Conservation (phyloP, 257 asterid species). For the Parsonsia alboflavescens region DNA sequence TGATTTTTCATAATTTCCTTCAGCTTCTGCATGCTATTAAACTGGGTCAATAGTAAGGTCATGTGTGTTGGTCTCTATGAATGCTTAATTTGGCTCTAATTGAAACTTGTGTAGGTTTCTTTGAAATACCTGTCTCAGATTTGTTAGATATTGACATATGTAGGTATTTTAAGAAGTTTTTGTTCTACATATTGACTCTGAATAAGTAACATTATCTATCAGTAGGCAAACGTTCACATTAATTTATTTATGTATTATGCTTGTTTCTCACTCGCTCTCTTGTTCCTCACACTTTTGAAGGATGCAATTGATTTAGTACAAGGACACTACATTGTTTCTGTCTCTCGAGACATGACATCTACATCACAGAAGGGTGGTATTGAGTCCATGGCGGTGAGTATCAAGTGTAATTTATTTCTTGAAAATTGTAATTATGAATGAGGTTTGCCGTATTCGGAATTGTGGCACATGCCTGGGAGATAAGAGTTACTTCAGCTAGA, state of each 20-base stretch:
- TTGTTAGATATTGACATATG: too few species aligned
- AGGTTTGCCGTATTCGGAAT: neutral
- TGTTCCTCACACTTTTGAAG: constrained; percentile 36
- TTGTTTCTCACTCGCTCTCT: neutral
- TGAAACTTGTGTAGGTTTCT: neutral
- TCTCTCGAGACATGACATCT: constrained; percentile 64
- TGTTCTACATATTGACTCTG: neutral
- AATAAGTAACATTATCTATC: neutral
- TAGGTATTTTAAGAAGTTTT: neutral
- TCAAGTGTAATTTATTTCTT: neutral
- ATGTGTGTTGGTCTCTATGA: neutral
- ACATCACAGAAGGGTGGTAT: constrained; percentile 48
- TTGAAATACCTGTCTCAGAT: too few species aligned
- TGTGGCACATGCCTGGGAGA: neutral
- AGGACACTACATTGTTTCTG: constrained; percentile 70
- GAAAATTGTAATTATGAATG: neutral
- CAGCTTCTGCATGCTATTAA: neutral
- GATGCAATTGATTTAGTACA: constrained; percentile 79
- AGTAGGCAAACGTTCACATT: neutral
- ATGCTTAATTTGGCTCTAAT: neutral
- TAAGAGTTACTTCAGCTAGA: neutral
- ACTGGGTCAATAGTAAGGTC: neutral
- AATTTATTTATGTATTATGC: neutral
- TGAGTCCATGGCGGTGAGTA: constrained; percentile 69
- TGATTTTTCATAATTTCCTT: neutral